Percentiles rank a stretch among this genome's conserved stretches.
phyloP scores from a whole-genome alignment of 2,329 filamentous ascomycete species.

The Pseudophaeomoniella oleicola region DNA sequence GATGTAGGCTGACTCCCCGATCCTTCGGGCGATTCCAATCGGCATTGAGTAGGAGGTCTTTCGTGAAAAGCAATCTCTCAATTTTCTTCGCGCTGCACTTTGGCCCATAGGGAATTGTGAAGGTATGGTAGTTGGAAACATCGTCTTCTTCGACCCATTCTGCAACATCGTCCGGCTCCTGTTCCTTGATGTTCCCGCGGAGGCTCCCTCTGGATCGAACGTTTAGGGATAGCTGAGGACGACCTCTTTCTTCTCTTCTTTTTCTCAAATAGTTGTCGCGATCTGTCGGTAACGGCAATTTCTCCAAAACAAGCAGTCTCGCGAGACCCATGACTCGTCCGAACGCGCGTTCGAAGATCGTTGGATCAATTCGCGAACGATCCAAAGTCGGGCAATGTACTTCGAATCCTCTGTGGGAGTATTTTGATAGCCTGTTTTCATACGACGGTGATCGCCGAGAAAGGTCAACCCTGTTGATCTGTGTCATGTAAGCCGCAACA shows the following conservation, averaged over 20 bases:
- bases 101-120: slow-evolving; percentile 29
- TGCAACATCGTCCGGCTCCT: slow-evolving; percentile 64
- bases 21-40: slow-evolving; percentile 73
- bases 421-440: slow-evolving; percentile 74
- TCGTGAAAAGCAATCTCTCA: slow-evolving; percentile 67
- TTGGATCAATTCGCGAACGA: slow-evolving; percentile 64
- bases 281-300: slow-evolving; percentile 53
- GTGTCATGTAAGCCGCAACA: slow-evolving; percentile 64
- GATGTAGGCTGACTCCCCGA: slow-evolving; percentile 62
- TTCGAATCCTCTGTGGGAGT: slow-evolving; percentile 72
- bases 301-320: slow-evolving; percentile 64
- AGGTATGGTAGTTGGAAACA: slow-evolving; percentile 65
- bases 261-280: slow-evolving; percentile 58
- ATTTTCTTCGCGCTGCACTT: slow-evolving; percentile 39
- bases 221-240: slow-evolving; percentile 37
- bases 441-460: slow-evolving; percentile 71
- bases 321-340: slow-evolving; percentile 61
- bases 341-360: slow-evolving; percentile 74
- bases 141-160: slow-evolving; percentile 71
- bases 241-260: slow-evolving; percentile 56
- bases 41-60: slow-evolving; percentile 68
- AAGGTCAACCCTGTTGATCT: slow-evolving; percentile 68
- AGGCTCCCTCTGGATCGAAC: slow-evolving; percentile 27
- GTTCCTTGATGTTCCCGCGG: slow-evolving; percentile 60
- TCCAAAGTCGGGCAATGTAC: slow-evolving; percentile 66